phyloP scores from a whole-genome alignment of 163 green algal genomes.

The Prototheca wickerhamii region DNA sequence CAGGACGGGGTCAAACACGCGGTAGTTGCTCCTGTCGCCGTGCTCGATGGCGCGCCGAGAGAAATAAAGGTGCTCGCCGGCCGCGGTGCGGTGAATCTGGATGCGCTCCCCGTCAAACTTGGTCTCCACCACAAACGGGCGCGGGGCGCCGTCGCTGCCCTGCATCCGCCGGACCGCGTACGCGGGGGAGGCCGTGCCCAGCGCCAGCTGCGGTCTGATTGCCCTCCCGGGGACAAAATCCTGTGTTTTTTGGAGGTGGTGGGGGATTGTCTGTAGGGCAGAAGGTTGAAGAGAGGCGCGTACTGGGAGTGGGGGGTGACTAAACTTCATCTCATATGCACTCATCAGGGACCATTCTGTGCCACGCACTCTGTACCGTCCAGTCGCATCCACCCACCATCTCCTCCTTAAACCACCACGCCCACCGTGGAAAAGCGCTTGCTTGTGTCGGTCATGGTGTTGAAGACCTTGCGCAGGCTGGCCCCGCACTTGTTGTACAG shows the following conservation, averaged over 20 bases:
- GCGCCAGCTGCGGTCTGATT: slow-evolving; percentile 37
- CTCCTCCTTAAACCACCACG: no score
- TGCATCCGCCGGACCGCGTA: slow-evolving; percentile 42
- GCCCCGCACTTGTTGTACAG: slow-evolving; percentile 35
- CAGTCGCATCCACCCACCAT: not conserved
- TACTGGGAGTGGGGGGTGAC: not conserved
- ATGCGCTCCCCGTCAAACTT: slow-evolving; percentile 70
- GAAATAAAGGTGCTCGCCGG: slow-evolving; percentile 30
- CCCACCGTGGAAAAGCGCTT: slow-evolving; percentile 7
- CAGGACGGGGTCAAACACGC: slow-evolving; percentile 34
- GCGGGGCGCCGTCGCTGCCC: not conserved
- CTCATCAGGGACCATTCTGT: no score
- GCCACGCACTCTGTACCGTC: no score
- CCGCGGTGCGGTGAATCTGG: slow-evolving; percentile 23
- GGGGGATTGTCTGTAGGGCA: no score
- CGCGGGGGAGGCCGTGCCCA: slow-evolving; percentile 18
- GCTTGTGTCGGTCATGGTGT: slow-evolving; percentile 32
- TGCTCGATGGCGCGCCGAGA: slow-evolving; percentile 47
- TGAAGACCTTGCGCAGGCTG: slow-evolving; percentile 36
- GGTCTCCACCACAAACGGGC: slow-evolving; percentile 56
- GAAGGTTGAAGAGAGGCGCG: not conserved
- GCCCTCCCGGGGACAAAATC: slow-evolving; percentile 34
- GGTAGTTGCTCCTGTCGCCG: slow-evolving; percentile 29
- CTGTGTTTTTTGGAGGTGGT: no score
- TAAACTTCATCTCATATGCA: not conserved